Conservation (phyloP, 2,329 filamentous ascomycete genomes). For the Arachnopeziza araneosa region DNA sequence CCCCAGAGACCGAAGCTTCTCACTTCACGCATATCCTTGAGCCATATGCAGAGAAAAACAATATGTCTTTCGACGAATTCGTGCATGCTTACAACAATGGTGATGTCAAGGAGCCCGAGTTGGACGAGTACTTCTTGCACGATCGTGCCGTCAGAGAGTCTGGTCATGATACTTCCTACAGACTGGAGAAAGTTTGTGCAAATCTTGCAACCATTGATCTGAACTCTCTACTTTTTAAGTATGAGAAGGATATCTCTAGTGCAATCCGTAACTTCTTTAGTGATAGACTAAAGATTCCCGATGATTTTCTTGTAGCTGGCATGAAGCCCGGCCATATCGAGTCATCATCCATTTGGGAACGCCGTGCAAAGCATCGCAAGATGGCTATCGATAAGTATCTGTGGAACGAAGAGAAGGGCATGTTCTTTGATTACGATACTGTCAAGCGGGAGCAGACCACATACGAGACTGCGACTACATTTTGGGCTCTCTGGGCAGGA, state of each 20-base stretch:
- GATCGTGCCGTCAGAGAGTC: constrained; percentile 94
- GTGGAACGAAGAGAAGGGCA: constrained; percentile 86
- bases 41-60: constrained; percentile 49
- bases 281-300: constrained; percentile 75
- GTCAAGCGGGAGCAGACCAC: constrained; percentile 70
- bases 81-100: constrained; percentile 82
- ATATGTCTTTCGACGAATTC: constrained; percentile 77
- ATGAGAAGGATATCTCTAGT: constrained; percentile 87
- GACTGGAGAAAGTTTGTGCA: constrained; percentile 80
- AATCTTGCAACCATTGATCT: constrained; percentile 90
- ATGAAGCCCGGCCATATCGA: constrained; percentile 66
- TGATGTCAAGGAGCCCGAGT: constrained; percentile 71
- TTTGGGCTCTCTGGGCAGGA: constrained; percentile 97
- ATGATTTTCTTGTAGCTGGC: constrained; percentile 69
- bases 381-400: constrained; percentile 84
- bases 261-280: constrained; percentile 79
- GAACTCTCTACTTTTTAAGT: constrained; percentile 94
- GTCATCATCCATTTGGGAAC: constrained; percentile 84
- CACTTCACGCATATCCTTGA: constrained; percentile 44
- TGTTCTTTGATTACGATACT: constrained; percentile 98
- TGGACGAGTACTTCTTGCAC: constrained; percentile 94
- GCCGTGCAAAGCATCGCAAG: constrained; percentile 78
- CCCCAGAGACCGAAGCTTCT: constrained; percentile 50
- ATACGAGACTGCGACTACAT: constrained; percentile 89
- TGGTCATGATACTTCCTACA: constrained; percentile 93